Evolutionary conservation across 768 basidiomycete species (phyloP).

Genomic region (Calocybe cyanea): DNA sequence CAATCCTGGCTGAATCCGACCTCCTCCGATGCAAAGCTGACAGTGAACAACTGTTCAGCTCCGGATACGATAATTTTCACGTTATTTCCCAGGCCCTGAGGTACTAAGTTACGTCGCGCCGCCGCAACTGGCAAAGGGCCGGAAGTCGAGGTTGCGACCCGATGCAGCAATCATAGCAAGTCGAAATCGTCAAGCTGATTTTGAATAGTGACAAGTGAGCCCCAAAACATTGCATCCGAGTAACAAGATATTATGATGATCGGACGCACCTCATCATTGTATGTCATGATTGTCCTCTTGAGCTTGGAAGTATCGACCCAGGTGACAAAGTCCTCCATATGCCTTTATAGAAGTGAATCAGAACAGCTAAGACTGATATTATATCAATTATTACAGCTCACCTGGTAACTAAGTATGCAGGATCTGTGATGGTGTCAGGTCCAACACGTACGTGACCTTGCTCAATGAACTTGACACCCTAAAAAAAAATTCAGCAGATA

Average conservation of each 20-base stretch:
- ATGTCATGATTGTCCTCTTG: conserved; percentile 91
- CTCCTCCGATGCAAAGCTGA: too few relatives aligned
- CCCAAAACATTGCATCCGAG: conserved; percentile 14
- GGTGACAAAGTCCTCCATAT: conserved; percentile 99
- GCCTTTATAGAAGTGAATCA: conserved; percentile 38
- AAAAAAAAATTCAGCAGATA: conserved; percentile 6
- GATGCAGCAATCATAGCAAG: conserved; percentile 47
- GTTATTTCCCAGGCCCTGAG: not conserved
- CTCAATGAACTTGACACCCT: conserved; percentile 97
- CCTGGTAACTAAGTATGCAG: conserved; percentile 93
- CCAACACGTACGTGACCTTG: conserved; percentile 98
- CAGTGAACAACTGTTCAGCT: too few relatives aligned
- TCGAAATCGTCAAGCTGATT: conserved; percentile 91
- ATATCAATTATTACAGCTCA: conserved; percentile 22
- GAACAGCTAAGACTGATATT: conserved; percentile 2
- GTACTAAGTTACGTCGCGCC: not conserved
- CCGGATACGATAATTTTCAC: not conserved
- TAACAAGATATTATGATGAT: not conserved
- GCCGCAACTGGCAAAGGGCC: not conserved
- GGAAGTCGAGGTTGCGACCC: not conserved
- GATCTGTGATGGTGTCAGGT: conserved; percentile 93
- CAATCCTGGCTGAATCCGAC: too few relatives aligned
- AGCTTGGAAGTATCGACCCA: conserved; percentile 99
- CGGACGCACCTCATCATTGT: conserved; percentile 84
- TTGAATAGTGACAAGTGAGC: not conserved